A percentile compares a stretch with the other conserved stretches of the same genome.
Evolutionary conservation across 495 filamentous ascomycete species (phyloP).

Genomic region (Podospora conica): DNA sequence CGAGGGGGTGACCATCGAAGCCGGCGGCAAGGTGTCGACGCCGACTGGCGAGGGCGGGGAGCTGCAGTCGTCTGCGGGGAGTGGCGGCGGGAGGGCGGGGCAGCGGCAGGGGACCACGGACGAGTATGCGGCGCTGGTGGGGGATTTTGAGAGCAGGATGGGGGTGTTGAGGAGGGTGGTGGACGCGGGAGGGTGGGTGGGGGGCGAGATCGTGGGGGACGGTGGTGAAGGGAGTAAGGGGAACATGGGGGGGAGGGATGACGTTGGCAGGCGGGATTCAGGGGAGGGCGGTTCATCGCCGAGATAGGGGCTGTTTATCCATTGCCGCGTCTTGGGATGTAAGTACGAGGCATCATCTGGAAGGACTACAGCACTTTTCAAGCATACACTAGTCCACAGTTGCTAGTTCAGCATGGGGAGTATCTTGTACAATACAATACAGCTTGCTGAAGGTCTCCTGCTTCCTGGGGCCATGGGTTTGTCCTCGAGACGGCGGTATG

Average conservation of each 20-base stretch:
- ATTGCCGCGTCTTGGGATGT: not conserved
- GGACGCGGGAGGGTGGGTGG: conserved; percentile 36
- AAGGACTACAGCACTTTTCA: not conserved
- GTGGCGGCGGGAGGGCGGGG: conserved; percentile 29
- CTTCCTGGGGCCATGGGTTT: not conserved
- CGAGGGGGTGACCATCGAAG: conserved; percentile 48
- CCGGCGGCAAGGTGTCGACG: conserved; percentile 22
- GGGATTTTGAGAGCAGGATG: conserved; percentile 65
- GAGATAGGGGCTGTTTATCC: not conserved
- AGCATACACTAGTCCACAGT: not conserved
- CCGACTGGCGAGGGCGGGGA: conserved; percentile 13
- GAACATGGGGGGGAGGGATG: not conserved
- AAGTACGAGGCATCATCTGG: not conserved
- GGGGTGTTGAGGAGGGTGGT: conserved; percentile 43
- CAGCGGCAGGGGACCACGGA: conserved; percentile 14
- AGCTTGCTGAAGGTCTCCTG: not conserved
- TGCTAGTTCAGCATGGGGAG: not conserved
- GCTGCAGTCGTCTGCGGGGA: conserved; percentile 28
- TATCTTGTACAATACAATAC: not conserved
- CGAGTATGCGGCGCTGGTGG: conserved; percentile 52
- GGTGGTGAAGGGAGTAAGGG: conserved; percentile 19
- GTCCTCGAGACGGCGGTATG: too few relatives aligned
- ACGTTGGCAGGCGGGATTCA: not conserved
- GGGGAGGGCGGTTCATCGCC: not conserved
- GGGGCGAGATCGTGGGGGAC: conserved; percentile 28